Evolutionary conservation across 2,329 filamentous ascomycete species (phyloP), one percentile per base, ranked within the genome.

Genomic region (Aspergillaceae sp.): DNA sequence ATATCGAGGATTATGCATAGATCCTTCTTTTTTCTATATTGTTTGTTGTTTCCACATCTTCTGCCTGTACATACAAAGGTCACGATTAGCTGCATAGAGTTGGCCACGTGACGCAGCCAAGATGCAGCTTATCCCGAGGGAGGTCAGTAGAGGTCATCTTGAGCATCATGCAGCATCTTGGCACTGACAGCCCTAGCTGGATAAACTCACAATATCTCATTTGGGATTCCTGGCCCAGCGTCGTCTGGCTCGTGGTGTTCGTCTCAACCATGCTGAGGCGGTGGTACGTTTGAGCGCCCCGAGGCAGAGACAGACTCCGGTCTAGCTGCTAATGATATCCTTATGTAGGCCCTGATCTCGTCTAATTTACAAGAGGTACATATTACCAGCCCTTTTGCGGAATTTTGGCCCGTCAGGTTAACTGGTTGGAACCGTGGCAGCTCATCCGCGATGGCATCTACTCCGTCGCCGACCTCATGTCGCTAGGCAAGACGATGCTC

Each of bases 371-470:
- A 96, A 68, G 91, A 97, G 68, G 81, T 83, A 68, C 30, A 5
- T 32, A 32, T 9, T 32, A 9, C 2, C 8, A 19, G 19, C 19
- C 19, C 19, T 19, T 19, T 19, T 19, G 19, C 19, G 19, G 19
- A 19, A 19, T 1, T 19, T 19, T 19, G 19, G 19, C 19, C 19
- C 19, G 19, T 19, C 19, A 19, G 2, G 19, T 19, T 19, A 19
- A 19, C 19, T 19, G 19, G 19, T 2, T 19, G 19, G 19, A 19
- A 19, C 19, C 19, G 19, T 19, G 19, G 19, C 44, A 84, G 78
- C 83, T 96, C 59, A 94, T 97, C 66, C 90, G 91, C 66, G 91
- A 97, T 91, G 91, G 91, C 63, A 82, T 85, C 56, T 87, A 96
- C 71, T 86, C 79, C 9, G 91, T 97, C 45, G 84, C 90, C 35